Percentiles rank a stretch among this genome's conserved stretches.
Conservation (phyloP, 1,284 basidiomycete genomes). For the Tranzscheliella williamsii region DNA sequence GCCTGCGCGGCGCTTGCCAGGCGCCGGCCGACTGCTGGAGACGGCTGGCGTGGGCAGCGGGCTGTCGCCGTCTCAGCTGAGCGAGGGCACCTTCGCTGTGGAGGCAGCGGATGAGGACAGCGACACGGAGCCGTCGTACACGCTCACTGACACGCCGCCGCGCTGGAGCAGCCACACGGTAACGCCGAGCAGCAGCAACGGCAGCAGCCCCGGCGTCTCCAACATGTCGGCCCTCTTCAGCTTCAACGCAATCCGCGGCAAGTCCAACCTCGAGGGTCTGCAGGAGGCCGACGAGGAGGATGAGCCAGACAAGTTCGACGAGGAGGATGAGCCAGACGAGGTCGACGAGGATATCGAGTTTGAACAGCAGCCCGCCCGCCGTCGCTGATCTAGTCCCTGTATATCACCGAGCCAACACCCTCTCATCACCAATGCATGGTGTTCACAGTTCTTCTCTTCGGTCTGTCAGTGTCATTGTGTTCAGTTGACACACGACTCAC, state of each 20-base stretch:
- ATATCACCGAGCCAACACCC: too few species aligned
- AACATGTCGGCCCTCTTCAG: conserved; percentile 28
- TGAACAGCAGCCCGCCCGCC: conserved; percentile 9
- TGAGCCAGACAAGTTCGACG: conserved; percentile 9
- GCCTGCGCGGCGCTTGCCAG: conserved; percentile 5
- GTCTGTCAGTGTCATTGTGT: too few species aligned
- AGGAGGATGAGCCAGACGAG: conserved; percentile 11
- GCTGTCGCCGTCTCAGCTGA: conserved; percentile 16
- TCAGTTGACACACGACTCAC: too few species aligned
- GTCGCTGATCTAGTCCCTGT: too few species aligned
- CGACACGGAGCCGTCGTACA: conserved; percentile 23
- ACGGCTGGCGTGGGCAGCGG: conserved; percentile 1
- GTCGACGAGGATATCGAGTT: conserved; percentile 32
- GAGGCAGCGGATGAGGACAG: conserved; percentile 29
- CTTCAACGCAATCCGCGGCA: conserved; percentile 30
- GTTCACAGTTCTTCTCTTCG: too few species aligned
- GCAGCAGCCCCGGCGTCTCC: not conserved
- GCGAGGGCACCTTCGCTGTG: conserved; percentile 12
- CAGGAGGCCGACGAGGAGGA: conserved; percentile 25
- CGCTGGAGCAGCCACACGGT: conserved; percentile 3
- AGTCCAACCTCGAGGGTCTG: conserved; percentile 23
- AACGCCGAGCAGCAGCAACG: not conserved
- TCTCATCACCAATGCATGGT: too few species aligned
- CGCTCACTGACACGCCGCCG: not conserved
- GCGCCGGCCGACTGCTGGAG: not conserved